Percentiles rank a stretch among this genome's conserved stretches.
phyloP scores from a whole-genome alignment of 225 moss, liverwort and hornwort species.

The Thuidium tamariscinum region DNA sequence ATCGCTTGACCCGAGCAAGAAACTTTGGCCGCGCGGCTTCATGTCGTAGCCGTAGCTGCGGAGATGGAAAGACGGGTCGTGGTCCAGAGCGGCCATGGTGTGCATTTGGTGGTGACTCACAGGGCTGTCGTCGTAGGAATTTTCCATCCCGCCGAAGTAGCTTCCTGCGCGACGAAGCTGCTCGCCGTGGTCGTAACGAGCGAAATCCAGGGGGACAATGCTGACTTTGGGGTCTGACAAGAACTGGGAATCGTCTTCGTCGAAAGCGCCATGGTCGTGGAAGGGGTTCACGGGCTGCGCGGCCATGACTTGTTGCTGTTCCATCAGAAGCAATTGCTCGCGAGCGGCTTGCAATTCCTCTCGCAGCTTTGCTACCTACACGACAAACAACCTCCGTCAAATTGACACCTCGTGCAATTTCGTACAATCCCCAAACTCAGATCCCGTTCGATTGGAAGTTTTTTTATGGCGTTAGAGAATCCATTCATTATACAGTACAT shows the following conservation, averaged over 20 bases:
- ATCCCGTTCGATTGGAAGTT: not conserved
- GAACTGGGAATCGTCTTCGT: slow-evolving; percentile 18
- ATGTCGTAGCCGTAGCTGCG: not conserved
- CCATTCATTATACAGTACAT: not conserved
- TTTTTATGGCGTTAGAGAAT: not conserved
- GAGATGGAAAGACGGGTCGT: slow-evolving; percentile 15
- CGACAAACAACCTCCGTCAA: not conserved
- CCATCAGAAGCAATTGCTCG: slow-evolving; percentile 21
- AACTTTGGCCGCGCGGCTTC: slow-evolving; percentile 1
- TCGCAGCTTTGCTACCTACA: slow-evolving; percentile 14
- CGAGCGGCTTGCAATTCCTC: slow-evolving; percentile 25
- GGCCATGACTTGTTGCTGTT: slow-evolving; percentile 14
- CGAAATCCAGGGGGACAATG: slow-evolving; percentile 6
- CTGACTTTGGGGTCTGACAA: slow-evolving; percentile 6
- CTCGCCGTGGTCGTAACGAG: slow-evolving; percentile 19
- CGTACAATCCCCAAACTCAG: not conserved
- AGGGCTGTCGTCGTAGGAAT: slow-evolving; percentile 24
- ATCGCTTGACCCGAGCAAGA: not conserved
- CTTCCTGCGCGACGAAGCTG: slow-evolving; percentile 14
- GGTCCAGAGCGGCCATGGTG: slow-evolving; percentile 23
- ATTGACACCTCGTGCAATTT: not conserved
- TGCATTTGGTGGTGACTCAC: slow-evolving; percentile 52
- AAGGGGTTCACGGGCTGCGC: not conserved
- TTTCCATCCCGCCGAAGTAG: slow-evolving; percentile 11
- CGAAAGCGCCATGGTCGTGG: not conserved